Conservation (phyloP, 768 basidiomycete genomes). For the Suillus cothurnatus region DNA sequence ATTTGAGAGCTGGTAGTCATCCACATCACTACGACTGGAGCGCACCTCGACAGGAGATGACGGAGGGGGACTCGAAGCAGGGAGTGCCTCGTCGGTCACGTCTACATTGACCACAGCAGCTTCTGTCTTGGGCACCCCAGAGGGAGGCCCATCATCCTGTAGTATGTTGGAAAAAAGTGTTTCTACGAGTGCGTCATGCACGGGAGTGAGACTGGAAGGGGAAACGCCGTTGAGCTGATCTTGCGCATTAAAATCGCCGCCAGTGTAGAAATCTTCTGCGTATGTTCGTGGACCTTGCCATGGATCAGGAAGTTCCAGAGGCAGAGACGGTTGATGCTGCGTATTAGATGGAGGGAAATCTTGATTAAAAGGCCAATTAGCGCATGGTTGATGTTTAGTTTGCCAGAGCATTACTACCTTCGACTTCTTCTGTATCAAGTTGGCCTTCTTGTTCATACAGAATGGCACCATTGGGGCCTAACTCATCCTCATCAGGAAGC, state of each 20-base stretch:
- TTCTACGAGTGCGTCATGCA: constrained; percentile 17
- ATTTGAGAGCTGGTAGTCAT: constrained; percentile 1
- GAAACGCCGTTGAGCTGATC: constrained; percentile 11
- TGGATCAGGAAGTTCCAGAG: constrained; percentile 38
- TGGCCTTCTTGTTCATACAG: constrained; percentile 13
- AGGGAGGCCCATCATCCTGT: neutral
- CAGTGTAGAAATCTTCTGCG: constrained; percentile 47
- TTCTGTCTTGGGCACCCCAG: too few species aligned
- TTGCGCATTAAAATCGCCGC: constrained; percentile 38
- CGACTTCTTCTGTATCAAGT: constrained; percentile 18
- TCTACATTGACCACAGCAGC: constrained; percentile 4
- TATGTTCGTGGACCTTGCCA: constrained; percentile 43
- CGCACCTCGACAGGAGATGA: constrained; percentile 10
- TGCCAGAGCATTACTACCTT: constrained; percentile 1
- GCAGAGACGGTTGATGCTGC: constrained; percentile 11
- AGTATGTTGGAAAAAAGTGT: neutral
- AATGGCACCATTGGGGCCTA: neutral
- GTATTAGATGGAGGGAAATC: constrained; percentile 1
- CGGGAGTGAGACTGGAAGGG: constrained; percentile 27
- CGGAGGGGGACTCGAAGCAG: constrained; percentile 12
- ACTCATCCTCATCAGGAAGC: neutral
- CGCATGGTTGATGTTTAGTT: neutral
- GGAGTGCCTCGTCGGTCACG: constrained; percentile 7
- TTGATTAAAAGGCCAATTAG: constrained; percentile 1
- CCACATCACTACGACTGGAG: neutral